Percentiles rank a stretch among this genome's conserved stretches.
These are phyloP conservation scores for Aspergillus pseudoviridinutans DNA, from an alignment of 2,329 filamentous ascomycete genomes.

Conservation along the genomic window DNA sequence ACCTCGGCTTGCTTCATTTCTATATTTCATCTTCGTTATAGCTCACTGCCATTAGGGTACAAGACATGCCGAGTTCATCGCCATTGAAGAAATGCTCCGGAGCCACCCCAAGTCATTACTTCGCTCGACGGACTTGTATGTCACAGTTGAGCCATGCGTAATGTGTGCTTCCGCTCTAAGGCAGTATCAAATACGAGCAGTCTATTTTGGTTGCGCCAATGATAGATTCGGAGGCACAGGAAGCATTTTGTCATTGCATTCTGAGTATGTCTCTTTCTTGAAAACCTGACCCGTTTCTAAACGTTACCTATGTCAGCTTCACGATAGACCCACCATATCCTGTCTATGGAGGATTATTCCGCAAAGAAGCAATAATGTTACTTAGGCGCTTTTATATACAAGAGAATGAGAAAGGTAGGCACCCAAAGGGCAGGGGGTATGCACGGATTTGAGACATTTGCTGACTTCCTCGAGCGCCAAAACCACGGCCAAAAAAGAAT, in stretches of 20 bases:
- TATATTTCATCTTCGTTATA: not conserved
- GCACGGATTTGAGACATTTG: not conserved
- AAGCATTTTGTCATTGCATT: slow-evolving; percentile 83
- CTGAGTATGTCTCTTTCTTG: slow-evolving; percentile 46
- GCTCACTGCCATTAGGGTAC: slow-evolving; percentile 68
- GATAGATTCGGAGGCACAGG: slow-evolving; percentile 97
- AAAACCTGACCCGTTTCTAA: slow-evolving; percentile 2
- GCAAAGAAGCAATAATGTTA: slow-evolving; percentile 89
- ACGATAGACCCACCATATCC: slow-evolving; percentile 75
- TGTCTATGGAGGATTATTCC: slow-evolving; percentile 80
- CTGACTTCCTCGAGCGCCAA: slow-evolving; percentile 47
- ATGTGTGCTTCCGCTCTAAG: slow-evolving; percentile 95
- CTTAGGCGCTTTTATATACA: slow-evolving; percentile 95
- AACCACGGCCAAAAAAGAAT: slow-evolving; percentile 62
- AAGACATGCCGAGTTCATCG: slow-evolving; percentile 92
- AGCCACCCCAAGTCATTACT: slow-evolving; percentile 66
- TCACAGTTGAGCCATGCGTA: slow-evolving; percentile 96
- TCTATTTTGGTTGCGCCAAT: slow-evolving; percentile 93
- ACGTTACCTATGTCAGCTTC: slow-evolving; percentile 44
- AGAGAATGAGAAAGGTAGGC: slow-evolving; percentile 83
- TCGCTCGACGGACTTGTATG: slow-evolving; percentile 75
- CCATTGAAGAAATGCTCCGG: slow-evolving; percentile 63
- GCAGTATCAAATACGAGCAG: slow-evolving; percentile 80
- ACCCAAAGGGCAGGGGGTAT: not conserved
- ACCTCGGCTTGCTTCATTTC: not conserved